A percentile compares a stretch with the other conserved stretches of the same genome.
Conservation (phyloP, 192 early-diverging fungal species). For the Backusella liffmaniae region DNA sequence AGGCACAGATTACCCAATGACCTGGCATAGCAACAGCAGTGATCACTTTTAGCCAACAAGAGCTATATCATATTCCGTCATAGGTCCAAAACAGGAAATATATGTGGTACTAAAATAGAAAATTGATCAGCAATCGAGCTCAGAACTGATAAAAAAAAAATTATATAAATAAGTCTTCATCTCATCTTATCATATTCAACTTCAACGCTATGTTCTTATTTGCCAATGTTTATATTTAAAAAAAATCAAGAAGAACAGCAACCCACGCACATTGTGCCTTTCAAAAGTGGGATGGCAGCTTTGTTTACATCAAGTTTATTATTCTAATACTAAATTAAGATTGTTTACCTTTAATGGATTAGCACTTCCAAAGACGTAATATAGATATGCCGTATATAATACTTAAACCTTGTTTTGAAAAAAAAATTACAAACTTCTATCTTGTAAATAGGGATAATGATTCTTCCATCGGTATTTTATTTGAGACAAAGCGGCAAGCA, state of each 20-base stretch:
- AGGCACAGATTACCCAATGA: not conserved
- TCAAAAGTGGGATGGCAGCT: not conserved
- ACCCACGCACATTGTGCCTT: not conserved
- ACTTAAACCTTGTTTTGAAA: not conserved
- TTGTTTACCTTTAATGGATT: not conserved
- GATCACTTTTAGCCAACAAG: not conserved
- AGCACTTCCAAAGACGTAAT: not conserved
- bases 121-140: not conserved
- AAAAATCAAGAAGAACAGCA: not conserved
- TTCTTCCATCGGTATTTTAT: slow-evolving; percentile 5
- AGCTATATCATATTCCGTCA: not conserved
- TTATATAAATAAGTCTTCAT: not conserved
- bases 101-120: not conserved
- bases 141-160: not conserved
- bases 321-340: not conserved
- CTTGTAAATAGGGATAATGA: not conserved
- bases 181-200: not conserved
- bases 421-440: not conserved
- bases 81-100: not conserved
- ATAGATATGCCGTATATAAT: not conserved
- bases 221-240: not conserved
- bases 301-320: not conserved
- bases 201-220: not conserved
- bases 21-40: not conserved
- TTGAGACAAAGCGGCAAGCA: not conserved